Base-by-base conservation (phyloP, 2,329 filamentous ascomycete genomes). In the Aureobasidium sp. region DNA sequence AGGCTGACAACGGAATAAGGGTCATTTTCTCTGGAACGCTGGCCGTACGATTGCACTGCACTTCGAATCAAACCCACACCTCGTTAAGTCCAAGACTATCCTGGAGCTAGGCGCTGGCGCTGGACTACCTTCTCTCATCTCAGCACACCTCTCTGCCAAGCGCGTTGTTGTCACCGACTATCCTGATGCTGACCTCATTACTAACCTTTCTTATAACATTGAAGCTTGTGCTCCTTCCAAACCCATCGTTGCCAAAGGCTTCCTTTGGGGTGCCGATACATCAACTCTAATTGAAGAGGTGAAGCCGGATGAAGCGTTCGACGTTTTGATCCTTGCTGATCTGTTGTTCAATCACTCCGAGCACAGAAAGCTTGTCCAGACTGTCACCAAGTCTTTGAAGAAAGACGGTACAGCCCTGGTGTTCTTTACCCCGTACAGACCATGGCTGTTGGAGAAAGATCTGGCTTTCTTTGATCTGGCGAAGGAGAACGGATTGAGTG, bases 391-490 rank as follows among this genome's bases (percentile, higher is more conserved):
- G 70, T 89, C 88, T 17, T 75, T 97, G 69, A 83, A 81, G 67
- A 79, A 77, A 65, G 77, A 78, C 1, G 84, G 87, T 53, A 81
- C 81, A 60, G 91, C 92, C 2, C 83, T 92, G 69, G 92, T 97
- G 8, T 95, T 97, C 74, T 97, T 97, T 77, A 96, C 92, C 0
- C 92, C 90, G 24, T 96, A 97, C 76, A 82, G 94, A 65, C 92
- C 93, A 1, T 97, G 92, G 92, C 79, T 97, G 71, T 81, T 89
- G 69, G 83, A 92, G 65, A 89, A 91, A 74, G 94, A 96, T 70
- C 79, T 96, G 72, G 84, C 82, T 4, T 97, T 97, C 77, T 97
- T 97, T 71, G 88, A 92, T 53, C 71, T 92, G 63, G 89, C 87
- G 5, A 79, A 84, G 63, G 82, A 84, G 57, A 81, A 79, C 53